These are phyloP conservation scores for Alternaria alternata DNA, from an alignment of 2,329 filamentous ascomycete genomes.

Conservation along the genomic window DNA sequence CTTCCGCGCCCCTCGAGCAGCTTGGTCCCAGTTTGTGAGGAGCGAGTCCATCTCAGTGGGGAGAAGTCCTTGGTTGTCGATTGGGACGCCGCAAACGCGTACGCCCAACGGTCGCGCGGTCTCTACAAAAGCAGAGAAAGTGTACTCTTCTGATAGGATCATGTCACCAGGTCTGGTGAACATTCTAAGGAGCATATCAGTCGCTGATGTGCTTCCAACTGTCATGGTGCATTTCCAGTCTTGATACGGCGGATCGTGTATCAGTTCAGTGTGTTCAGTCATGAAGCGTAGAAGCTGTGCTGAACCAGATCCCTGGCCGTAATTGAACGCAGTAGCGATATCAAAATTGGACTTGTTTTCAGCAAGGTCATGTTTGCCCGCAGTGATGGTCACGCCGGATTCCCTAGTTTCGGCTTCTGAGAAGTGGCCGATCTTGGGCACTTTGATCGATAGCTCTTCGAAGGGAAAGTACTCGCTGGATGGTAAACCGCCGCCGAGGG, in stretches of 20 bases:
- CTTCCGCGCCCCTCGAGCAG: conserved; percentile 64
- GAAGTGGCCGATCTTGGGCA: conserved; percentile 74
- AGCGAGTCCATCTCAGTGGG: conserved; percentile 69
- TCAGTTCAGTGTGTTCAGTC: conserved; percentile 93
- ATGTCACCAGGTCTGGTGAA: conserved; percentile 79
- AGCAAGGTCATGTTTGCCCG: conserved; percentile 84
- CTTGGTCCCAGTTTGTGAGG: conserved; percentile 70
- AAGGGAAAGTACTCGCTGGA: conserved; percentile 94
- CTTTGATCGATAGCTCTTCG: conserved; percentile 75
- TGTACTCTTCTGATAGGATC: conserved; percentile 88
- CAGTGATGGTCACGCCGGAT: conserved; percentile 67
- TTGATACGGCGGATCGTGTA: conserved; percentile 84
- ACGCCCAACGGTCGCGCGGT: conserved; percentile 70
- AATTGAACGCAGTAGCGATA: conserved; percentile 89
- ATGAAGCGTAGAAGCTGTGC: conserved; percentile 89
- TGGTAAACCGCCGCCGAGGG: conserved; percentile 89
- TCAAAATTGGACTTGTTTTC: conserved; percentile 72
- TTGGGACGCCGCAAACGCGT: conserved; percentile 66
- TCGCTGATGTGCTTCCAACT: conserved; percentile 83
- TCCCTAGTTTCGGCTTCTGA: conserved; percentile 71
- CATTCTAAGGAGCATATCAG: conserved; percentile 86
- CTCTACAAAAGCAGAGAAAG: conserved; percentile 80
- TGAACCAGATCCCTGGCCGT: conserved; percentile 85
- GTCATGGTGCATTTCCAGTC: conserved; percentile 90
- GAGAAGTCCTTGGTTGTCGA: conserved; percentile 72